A percentile compares a stretch with the other conserved stretches of the same genome.
phyloP scores from a whole-genome alignment of 352 stramenopile genomes.

The Phytophthora ohioensis region DNA sequence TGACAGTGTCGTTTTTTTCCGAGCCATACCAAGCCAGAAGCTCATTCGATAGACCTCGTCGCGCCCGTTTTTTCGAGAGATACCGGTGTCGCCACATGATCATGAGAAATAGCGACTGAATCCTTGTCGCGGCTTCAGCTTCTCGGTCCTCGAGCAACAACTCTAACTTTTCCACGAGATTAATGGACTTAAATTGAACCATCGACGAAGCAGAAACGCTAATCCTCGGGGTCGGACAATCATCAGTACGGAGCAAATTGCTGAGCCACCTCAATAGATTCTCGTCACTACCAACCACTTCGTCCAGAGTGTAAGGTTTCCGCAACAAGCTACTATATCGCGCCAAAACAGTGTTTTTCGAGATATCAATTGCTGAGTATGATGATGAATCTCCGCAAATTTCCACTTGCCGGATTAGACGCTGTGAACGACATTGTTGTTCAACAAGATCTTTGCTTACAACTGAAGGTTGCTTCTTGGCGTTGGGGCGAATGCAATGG shows the following conservation, averaged over 20 bases:
- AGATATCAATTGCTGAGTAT: constrained; percentile 42
- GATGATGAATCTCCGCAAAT: constrained; percentile 25
- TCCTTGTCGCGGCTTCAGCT: constrained; percentile 36
- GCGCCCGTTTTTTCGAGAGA: constrained; percentile 41
- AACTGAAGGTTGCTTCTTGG: constrained; percentile 35
- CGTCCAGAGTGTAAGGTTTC: constrained; percentile 10
- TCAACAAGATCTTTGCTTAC: constrained; percentile 41
- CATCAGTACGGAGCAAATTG: constrained; percentile 23
- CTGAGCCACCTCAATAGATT: constrained; percentile 26
- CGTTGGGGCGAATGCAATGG: constrained; percentile 60
- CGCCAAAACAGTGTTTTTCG: constrained; percentile 31
- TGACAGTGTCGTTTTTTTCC: constrained; percentile 41
- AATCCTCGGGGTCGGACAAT: constrained; percentile 7
- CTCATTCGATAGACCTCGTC: constrained; percentile 45
- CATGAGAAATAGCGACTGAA: constrained; percentile 58
- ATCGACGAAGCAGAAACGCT: constrained; percentile 22
- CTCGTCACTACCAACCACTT: constrained; percentile 23
- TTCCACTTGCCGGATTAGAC: constrained; percentile 43
- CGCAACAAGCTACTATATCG: constrained; percentile 45
- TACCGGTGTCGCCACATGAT: constrained; percentile 36
- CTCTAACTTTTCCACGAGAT: constrained; percentile 52
- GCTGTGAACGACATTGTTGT: constrained; percentile 46
- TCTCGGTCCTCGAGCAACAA: constrained; percentile 46
- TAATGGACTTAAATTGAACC: constrained; percentile 42
- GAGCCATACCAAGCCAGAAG: constrained; percentile 52